A percentile compares a stretch with the other conserved stretches of the same genome.
Evolutionary conservation across 2,329 filamentous ascomycete genomes (phyloP).

Genomic region (Neopestalotiopsis rosae): DNA sequence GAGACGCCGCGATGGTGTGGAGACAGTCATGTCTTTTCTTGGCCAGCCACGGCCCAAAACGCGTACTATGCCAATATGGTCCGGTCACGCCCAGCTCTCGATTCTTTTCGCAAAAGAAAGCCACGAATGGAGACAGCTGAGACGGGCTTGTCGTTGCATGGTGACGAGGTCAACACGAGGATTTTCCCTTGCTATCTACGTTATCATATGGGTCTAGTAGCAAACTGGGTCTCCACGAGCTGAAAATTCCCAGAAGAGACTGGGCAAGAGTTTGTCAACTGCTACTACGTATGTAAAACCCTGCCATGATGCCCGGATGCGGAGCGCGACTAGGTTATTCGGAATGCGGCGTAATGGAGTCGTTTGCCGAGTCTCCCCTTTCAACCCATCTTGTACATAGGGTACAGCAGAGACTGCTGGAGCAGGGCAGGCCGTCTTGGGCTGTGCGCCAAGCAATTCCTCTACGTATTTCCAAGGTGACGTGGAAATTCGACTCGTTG

Average conservation of each 20-base stretch:
- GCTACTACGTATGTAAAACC: no score
- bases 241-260: not conserved
- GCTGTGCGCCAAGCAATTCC: no score
- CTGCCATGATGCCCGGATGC: not conserved
- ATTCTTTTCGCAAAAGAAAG: not conserved
- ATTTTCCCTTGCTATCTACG: not conserved
- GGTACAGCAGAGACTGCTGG: not conserved
- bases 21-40: not conserved
- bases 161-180: not conserved
- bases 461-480: no score
- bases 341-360: not conserved
- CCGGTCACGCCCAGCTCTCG: not conserved
- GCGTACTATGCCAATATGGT: not conserved
- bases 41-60: not conserved
- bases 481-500: no score
- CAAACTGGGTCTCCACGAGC: not conserved
- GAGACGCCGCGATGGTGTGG: not conserved
- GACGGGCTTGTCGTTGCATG: not conserved
- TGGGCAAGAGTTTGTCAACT: no score
- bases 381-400: not conserved
- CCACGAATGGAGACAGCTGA: not conserved
- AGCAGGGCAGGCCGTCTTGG: no score
- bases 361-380: not conserved
- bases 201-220: not conserved
- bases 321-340: not conserved